Percentiles rank a stretch among this genome's conserved stretches.
phyloP scores from a whole-genome alignment of 129 eudicot species.

The Gnaphalium uliginosum region DNA sequence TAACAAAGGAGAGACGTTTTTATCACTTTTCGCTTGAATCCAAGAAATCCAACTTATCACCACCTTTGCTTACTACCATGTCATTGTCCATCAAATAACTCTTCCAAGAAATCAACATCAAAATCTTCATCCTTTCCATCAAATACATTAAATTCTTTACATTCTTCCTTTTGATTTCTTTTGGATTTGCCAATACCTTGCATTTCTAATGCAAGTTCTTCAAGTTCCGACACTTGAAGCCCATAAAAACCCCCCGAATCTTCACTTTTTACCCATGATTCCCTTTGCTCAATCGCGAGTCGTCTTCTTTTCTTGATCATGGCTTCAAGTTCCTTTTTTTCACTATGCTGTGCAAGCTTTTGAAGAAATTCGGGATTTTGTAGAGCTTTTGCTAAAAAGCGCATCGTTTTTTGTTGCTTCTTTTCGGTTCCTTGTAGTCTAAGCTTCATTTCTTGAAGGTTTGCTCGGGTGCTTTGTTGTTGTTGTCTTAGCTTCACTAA shows the following conservation, averaged over 20 bases:
- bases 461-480: constrained; percentile 60
- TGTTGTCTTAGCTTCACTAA: constrained; percentile 76
- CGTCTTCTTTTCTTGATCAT: constrained; percentile 62
- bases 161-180: constrained; percentile 13
- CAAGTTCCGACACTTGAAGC: constrained; percentile 63
- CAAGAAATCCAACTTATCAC: constrained; percentile 9
- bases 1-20: not conserved
- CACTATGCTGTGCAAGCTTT: constrained; percentile 57
- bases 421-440: constrained; percentile 78
- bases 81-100: constrained; percentile 53
- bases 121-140: constrained; percentile 54
- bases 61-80: constrained; percentile 22
- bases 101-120: constrained; percentile 88
- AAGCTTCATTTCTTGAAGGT: constrained; percentile 71
- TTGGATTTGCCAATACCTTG: constrained; percentile 70
- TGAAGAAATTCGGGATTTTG: constrained; percentile 77
- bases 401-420: constrained; percentile 90
- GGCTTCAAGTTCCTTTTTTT: constrained; percentile 60
- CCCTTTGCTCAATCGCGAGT: constrained; percentile 44
- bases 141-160: constrained; percentile 34
- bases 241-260: constrained; percentile 12
- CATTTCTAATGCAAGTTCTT: constrained; percentile 90
- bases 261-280: constrained; percentile 1
- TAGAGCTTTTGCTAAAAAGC: constrained; percentile 82
- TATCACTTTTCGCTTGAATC: constrained; percentile 1